Evolutionary conservation across 176 grass and related monocot genomes (phyloP).

Genomic region (Eleusine coracana): DNA sequence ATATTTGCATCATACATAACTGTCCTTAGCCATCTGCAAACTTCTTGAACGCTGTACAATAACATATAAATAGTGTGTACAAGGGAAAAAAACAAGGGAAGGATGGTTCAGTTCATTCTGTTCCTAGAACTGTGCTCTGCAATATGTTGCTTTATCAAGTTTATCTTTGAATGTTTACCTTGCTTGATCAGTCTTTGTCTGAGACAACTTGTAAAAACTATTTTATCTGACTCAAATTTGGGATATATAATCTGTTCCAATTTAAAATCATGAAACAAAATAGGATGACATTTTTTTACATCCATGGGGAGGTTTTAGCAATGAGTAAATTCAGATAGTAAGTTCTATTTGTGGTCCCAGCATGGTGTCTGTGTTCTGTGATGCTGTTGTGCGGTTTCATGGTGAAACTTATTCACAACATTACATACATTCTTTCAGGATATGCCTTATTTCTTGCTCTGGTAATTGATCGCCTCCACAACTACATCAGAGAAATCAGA

Average conservation of each 20-base stretch:
- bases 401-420: neutral
- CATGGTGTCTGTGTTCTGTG: neutral
- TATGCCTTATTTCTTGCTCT: conserved; percentile 80
- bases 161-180: neutral
- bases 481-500: conserved; percentile 77
- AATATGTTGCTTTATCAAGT: conserved; percentile 3
- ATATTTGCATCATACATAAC: neutral
- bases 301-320: neutral
- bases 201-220: neutral
- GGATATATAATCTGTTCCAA: neutral
- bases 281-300: neutral
- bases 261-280: neutral
- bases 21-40: neutral
- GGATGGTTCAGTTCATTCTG: neutral
- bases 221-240: neutral
- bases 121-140: neutral
- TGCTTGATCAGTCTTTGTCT: neutral
- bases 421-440: conserved; percentile 55
- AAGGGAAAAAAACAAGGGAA: neutral
- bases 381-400: conserved; percentile 2
- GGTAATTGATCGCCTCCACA: conserved; percentile 78
- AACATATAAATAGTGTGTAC: neutral
- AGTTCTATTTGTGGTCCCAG: neutral
- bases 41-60: neutral
- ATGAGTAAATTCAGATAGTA: neutral